Percentiles rank a stretch among this genome's conserved stretches.
Conservation (phyloP, 2,329 filamentous ascomycete species). For the Aspergillus neotritici region DNA sequence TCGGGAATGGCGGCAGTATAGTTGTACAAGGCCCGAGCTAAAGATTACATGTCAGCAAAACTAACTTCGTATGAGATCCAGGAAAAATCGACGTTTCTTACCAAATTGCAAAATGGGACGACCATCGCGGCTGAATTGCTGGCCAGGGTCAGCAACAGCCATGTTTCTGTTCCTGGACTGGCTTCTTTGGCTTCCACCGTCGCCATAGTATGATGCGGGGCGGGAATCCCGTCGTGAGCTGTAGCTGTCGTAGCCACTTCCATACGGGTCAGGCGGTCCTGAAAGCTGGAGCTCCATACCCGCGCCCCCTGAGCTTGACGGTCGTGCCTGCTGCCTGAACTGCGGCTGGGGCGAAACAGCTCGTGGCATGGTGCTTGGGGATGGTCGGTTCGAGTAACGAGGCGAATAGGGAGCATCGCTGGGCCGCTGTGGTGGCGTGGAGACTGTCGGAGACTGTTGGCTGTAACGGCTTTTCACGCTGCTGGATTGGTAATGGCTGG, state of each 20-base stretch:
- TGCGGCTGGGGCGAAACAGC: slow-evolving; percentile 50
- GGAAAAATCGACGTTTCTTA: slow-evolving; percentile 49
- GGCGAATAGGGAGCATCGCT: slow-evolving; percentile 41
- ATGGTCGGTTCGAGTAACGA: slow-evolving; percentile 35
- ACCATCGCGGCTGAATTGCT: slow-evolving; percentile 79
- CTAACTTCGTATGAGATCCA: neutral
- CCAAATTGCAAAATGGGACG: slow-evolving; percentile 87
- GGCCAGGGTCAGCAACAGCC: slow-evolving; percentile 61
- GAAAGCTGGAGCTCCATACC: slow-evolving; percentile 68
- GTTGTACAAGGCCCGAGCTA: slow-evolving; percentile 88
- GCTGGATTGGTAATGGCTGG: slow-evolving; percentile 42
- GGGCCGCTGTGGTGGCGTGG: slow-evolving; percentile 27
- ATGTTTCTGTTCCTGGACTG: slow-evolving; percentile 72
- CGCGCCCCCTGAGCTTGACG: slow-evolving; percentile 43
- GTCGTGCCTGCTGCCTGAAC: slow-evolving; percentile 46
- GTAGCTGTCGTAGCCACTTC: slow-evolving; percentile 32
- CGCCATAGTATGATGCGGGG: slow-evolving; percentile 48
- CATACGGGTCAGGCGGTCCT: slow-evolving; percentile 54
- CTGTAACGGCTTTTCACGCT: slow-evolving; percentile 37
- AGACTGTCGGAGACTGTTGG: slow-evolving; percentile 29
- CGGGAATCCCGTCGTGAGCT: slow-evolving; percentile 37
- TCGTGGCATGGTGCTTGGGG: slow-evolving; percentile 36
- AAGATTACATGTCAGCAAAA: slow-evolving; percentile 14
- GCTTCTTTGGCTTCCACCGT: slow-evolving; percentile 45
- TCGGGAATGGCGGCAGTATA: slow-evolving; percentile 94